phyloP scores from a whole-genome alignment of 2,329 filamentous ascomycete genomes.

The Clarireedia monteithiana region DNA sequence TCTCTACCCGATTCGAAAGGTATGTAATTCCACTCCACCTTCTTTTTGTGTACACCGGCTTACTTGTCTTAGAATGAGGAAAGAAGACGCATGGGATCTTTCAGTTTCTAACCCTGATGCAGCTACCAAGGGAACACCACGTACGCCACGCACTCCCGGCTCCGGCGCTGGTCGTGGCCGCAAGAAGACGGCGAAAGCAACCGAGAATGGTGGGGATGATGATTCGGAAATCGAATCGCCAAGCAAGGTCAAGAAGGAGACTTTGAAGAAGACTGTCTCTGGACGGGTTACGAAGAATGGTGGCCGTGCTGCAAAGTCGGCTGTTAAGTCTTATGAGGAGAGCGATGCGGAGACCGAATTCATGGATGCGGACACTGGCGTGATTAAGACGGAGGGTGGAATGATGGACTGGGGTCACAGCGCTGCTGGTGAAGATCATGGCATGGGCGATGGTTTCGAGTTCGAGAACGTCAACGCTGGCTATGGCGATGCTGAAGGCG shows the following conservation, averaged over 20 bases:
- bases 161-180: neutral
- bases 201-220: slow-evolving; percentile 13
- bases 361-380: neutral
- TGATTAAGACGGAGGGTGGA: neutral
- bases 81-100: slow-evolving; percentile 19
- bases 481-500: no score
- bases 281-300: slow-evolving; percentile 17
- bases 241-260: slow-evolving; percentile 15
- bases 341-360: slow-evolving; percentile 7
- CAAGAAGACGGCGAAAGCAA: slow-evolving; percentile 2
- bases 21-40: neutral
- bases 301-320: neutral
- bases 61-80: slow-evolving; percentile 11
- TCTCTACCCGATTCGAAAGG: slow-evolving; percentile 24
- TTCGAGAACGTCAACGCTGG: neutral
- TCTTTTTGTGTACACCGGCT: neutral
- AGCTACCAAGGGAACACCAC: neutral
- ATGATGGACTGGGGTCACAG: neutral
- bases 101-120: slow-evolving; percentile 6
- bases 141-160: neutral
- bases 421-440: neutral
- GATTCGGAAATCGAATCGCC: slow-evolving; percentile 3
- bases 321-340: neutral
- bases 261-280: slow-evolving; percentile 17
- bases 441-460: neutral